Conservation (phyloP, 2,329 filamentous ascomycete species). For the Arthrobotrys conoides region DNA sequence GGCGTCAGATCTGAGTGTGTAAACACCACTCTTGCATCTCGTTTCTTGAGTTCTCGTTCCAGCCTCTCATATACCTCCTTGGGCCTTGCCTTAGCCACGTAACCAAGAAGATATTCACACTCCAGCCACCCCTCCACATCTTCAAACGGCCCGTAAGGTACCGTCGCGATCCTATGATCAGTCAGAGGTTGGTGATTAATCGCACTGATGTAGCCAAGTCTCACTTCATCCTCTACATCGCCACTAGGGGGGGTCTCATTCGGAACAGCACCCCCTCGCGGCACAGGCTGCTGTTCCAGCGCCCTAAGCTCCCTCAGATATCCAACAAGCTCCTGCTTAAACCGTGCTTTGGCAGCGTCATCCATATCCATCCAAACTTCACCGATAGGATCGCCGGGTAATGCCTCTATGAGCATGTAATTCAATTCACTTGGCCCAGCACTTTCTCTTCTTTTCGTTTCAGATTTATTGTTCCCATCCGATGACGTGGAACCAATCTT, state of each 20-base stretch:
- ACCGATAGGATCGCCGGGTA: slow-evolving; percentile 48
- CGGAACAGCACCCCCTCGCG: slow-evolving; percentile 34
- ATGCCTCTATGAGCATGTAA: slow-evolving; percentile 58
- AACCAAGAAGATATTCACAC: slow-evolving; percentile 57
- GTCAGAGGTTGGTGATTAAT: slow-evolving; percentile 50
- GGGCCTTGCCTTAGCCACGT: slow-evolving; percentile 43
- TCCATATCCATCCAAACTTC: slow-evolving; percentile 54
- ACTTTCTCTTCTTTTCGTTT: slow-evolving; percentile 5
- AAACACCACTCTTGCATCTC: slow-evolving; percentile 45
- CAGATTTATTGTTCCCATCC: neutral
- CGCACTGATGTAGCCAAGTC: slow-evolving; percentile 36
- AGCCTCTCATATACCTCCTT: slow-evolving; percentile 43
- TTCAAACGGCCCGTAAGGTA: slow-evolving; percentile 56
- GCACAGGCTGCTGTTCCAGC: slow-evolving; percentile 34
- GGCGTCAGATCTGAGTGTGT: slow-evolving; percentile 58
- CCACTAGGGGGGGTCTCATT: neutral
- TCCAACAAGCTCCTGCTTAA: slow-evolving; percentile 39
- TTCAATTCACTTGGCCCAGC: slow-evolving; percentile 29
- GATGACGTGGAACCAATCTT: slow-evolving; percentile 6
- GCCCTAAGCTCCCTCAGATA: slow-evolving; percentile 50
- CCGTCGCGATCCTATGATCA: slow-evolving; percentile 55
- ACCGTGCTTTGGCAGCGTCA: slow-evolving; percentile 30
- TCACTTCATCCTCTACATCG: neutral
- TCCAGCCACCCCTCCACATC: slow-evolving; percentile 44
- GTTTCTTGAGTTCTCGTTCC: slow-evolving; percentile 22